A percentile compares a stretch with the other conserved stretches of the same genome.
phyloP scores from a whole-genome alignment of 371 early-diverging fungal species.

The Massospora cicadina region DNA sequence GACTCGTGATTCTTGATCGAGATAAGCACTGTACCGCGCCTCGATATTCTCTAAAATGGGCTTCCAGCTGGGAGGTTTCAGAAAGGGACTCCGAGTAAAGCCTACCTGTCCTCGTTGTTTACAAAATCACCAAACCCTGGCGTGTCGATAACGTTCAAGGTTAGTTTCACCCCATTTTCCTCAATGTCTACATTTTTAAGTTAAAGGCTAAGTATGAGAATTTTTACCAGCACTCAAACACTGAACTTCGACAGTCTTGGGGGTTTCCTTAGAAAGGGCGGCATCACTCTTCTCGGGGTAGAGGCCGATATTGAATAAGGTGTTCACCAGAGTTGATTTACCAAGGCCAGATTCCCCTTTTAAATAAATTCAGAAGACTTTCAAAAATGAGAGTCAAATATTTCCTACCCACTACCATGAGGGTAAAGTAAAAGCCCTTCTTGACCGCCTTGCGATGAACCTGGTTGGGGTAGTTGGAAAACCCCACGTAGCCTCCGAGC shows the following conservation, averaged over 20 bases:
- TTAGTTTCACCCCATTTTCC: constrained; percentile 80
- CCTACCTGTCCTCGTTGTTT: constrained; percentile 80
- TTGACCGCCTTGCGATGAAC: constrained; percentile 95
- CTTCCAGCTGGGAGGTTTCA: constrained; percentile 46
- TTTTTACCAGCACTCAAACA: constrained; percentile 61
- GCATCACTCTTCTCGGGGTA: constrained; percentile 72
- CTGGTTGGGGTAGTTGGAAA: constrained; percentile 96
- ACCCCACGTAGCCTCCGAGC: constrained; percentile 90
- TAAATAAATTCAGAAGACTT: not conserved
- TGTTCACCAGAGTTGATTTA: constrained; percentile 99
- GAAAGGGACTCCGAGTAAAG: not conserved
- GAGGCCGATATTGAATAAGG: constrained; percentile 86
- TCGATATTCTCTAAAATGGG: constrained; percentile 93
- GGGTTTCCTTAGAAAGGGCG: constrained; percentile 62
- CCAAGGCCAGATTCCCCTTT: constrained; percentile 95
- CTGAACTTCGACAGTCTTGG: constrained; percentile 87
- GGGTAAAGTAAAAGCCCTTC: constrained; percentile 97
- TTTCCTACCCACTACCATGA: constrained; percentile 94
- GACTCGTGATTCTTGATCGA: constrained; percentile 83
- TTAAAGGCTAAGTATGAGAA: not conserved
- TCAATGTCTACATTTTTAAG: constrained; percentile 28
- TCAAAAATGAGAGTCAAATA: constrained; percentile 12
- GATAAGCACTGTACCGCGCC: constrained; percentile 82
- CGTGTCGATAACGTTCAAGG: constrained; percentile 86
- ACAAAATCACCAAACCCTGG: constrained; percentile 90